Evolutionary conservation across 306 rosid genomes (phyloP).

Genomic region (Citrullus colocynthis): DNA sequence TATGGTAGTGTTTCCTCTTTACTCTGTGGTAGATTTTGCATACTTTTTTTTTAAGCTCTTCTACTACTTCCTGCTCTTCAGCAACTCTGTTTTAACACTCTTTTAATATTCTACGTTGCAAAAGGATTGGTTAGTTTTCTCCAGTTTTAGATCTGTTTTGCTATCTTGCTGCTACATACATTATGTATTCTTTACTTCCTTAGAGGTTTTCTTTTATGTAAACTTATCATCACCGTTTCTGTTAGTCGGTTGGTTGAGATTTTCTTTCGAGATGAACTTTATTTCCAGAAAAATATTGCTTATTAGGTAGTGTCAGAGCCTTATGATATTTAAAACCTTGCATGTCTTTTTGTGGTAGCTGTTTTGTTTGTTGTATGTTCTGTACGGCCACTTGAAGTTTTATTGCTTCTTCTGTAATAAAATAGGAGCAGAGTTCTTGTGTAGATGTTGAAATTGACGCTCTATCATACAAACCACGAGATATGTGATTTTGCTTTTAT

Average conservation of each 20-base stretch:
- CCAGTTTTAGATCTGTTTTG: neutral
- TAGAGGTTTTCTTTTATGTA: neutral
- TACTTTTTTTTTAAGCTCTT: neutral
- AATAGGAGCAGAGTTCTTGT: neutral
- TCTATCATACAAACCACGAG: neutral
- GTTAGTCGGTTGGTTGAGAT: neutral
- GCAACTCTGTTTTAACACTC: neutral
- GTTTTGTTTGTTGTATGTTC: neutral
- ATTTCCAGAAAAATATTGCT: neutral
- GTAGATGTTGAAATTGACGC: neutral
- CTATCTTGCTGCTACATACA: neutral
- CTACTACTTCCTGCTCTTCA: neutral
- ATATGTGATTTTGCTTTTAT: neutral
- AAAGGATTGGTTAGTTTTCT: neutral
- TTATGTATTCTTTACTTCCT: neutral
- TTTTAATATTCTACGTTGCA: neutral
- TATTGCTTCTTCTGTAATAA: neutral
- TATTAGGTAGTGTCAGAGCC: neutral
- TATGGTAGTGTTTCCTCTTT: slow-evolving; percentile 26
- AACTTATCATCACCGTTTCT: neutral
- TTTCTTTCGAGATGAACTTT: neutral
- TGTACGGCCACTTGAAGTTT: neutral
- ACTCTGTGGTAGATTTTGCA: slow-evolving; percentile 17
- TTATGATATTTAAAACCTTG: neutral
- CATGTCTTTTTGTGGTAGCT: neutral